Percentiles rank a stretch among this genome's conserved stretches.
Evolutionary conservation across 164 flowering plant species (phyloP).

Genomic region (Berberis thunbergii): DNA sequence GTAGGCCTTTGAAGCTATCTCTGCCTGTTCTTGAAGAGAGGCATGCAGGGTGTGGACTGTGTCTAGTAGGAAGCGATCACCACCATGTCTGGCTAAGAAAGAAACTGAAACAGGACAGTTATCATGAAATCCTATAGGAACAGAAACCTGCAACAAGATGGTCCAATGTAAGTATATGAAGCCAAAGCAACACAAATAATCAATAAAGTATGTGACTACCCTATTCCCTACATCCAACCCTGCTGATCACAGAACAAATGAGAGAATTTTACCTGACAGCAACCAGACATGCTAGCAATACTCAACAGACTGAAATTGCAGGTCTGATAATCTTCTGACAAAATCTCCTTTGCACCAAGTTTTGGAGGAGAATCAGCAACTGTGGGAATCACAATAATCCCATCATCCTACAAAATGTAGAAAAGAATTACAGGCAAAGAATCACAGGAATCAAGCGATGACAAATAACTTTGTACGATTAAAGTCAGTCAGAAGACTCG

Average conservation of each 20-base stretch:
- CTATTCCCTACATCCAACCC: no score
- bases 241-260: background rate
- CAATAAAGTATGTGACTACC: background rate
- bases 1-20: slow-evolving; percentile 37
- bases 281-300: slow-evolving; percentile 85
- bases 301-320: slow-evolving; percentile 40
- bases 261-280: slow-evolving; percentile 65
- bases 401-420: slow-evolving; percentile 58
- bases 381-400: slow-evolving; percentile 80
- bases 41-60: slow-evolving; percentile 55
- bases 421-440: background rate
- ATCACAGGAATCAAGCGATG: background rate
- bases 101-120: slow-evolving; percentile 86
- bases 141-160: slow-evolving; percentile 46
- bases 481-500: background rate
- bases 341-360: slow-evolving; percentile 58
- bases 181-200: background rate
- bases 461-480: background rate
- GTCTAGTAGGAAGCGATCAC: slow-evolving; percentile 86
- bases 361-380: slow-evolving; percentile 67
- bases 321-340: slow-evolving; percentile 48
- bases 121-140: slow-evolving; percentile 76
- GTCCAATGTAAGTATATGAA: background rate
- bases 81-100: slow-evolving; percentile 74
- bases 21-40: slow-evolving; percentile 61